Evolutionary conservation across 805 yeast species (phyloP), one percentile per base, ranked within the genome.

Genomic region (Pichia ethanolica): DNA sequence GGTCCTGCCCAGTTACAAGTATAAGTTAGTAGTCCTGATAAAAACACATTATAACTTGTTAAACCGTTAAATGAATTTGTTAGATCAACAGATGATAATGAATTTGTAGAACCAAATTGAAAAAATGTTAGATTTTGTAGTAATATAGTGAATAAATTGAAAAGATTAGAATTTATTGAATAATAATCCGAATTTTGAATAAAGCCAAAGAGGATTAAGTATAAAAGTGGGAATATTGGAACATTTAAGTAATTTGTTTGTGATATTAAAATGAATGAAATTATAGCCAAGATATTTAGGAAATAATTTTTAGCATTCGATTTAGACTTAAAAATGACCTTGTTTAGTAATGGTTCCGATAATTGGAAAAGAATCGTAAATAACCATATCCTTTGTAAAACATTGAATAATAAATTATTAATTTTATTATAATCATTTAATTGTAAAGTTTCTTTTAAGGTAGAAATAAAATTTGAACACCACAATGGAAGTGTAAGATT

Each of bases 21-120:
- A 62, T 86, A 86, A 12, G 96, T 88, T 48, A 93, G 66, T 0
- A 84, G 32, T 0, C 96, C 96, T 5, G 91, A 96, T 3, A 78
- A 62, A 7, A 77, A 57, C 26, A 90, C 75, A 55, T 83, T 78
- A 61, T 89, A 93, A 42, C 78, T 75, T 0, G 79, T 66, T 7
- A 90, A 72, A 0, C 99, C 99, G 62, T 91, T 91, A 65, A 93
- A 93, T 0, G 97, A 90, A 62, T 91, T 90, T 0, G 96, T 80
- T 27, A 93, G 72, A 59, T 91, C 97, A 26, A 93, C 82, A 0
- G 97, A 84, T 0, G 97, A 91, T 56, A 93, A 74, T 38, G 96
- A 88, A 61, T 93, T 93, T 0, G 98, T 89, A 45, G 87, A 88
- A 0, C 98, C 98, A 63, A 85, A 74, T 25, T 87, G 86, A 69